Evolutionary conservation across 2,329 filamentous ascomycete genomes (phyloP).

Genomic region (Lecanicillium sp.): DNA sequence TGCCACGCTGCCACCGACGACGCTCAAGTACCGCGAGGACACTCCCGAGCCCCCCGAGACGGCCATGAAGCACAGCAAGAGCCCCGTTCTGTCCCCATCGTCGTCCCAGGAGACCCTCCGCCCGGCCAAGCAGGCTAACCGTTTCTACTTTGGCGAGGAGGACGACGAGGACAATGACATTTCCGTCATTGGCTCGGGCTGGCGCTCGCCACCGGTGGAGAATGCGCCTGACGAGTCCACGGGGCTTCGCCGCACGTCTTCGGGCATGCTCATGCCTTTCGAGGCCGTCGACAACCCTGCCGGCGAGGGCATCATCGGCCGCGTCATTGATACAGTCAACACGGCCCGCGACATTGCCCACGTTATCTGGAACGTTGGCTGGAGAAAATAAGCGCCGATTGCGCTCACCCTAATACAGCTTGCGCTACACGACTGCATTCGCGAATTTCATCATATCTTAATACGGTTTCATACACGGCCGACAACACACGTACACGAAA

Average conservation of each 20-base stretch:
- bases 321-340: conserved; percentile 75
- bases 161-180: conserved; percentile 46
- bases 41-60: conserved; percentile 60
- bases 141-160: conserved; percentile 55
- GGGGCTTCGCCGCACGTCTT: conserved; percentile 71
- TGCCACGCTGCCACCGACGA: conserved; percentile 80
- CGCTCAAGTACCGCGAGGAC: conserved; percentile 75
- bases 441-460: neutral
- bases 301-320: conserved; percentile 64
- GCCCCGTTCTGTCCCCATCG: conserved; percentile 59
- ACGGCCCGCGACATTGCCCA: conserved; percentile 65
- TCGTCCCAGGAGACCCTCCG: conserved; percentile 78
- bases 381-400: conserved; percentile 42
- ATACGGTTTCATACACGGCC: neutral
- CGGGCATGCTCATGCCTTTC: conserved; percentile 88
- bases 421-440: neutral
- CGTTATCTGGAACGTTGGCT: conserved; percentile 66
- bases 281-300: conserved; percentile 63
- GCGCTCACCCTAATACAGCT: neutral
- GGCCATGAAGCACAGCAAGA: conserved; percentile 56
- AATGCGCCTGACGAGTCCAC: conserved; percentile 43
- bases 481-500: neutral
- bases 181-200: conserved; percentile 25
- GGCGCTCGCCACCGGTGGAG: conserved; percentile 26
- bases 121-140: conserved; percentile 60